Percentiles rank a stretch among this genome's conserved stretches.
phyloP scores from a whole-genome alignment of 2,329 filamentous ascomycete species.

The Venturia effusa region DNA sequence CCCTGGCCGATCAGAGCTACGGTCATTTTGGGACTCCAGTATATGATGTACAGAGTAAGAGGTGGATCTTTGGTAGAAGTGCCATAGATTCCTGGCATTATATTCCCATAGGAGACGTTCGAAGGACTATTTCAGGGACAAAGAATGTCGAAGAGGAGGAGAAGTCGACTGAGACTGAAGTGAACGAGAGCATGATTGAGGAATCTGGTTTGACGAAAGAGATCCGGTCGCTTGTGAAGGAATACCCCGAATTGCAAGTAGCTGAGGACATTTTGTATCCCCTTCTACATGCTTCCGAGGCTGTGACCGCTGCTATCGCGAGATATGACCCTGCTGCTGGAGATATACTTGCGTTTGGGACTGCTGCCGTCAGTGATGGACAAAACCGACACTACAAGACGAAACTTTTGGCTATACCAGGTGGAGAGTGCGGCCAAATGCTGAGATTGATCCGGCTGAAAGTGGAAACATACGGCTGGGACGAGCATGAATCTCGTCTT shows the following conservation, averaged over 20 bases:
- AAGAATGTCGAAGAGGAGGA: not conserved
- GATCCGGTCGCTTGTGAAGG: not conserved
- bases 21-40: constrained; percentile 9
- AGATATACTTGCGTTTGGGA: constrained; percentile 45
- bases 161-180: not conserved
- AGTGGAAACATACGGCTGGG: constrained; percentile 17
- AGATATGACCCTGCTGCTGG: constrained; percentile 31
- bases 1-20: not conserved
- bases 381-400: not conserved
- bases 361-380: constrained; percentile 29
- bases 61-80: constrained; percentile 4
- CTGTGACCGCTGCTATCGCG: not conserved
- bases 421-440: constrained; percentile 48
- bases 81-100: not conserved
- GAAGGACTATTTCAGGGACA: not conserved
- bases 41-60: not conserved
- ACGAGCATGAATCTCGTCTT: constrained; percentile 26
- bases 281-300: not conserved
- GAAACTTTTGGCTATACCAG: constrained; percentile 24
- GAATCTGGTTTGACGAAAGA: not conserved
- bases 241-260: constrained; percentile 4
- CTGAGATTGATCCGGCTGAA: constrained; percentile 41
- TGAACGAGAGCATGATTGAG: not conserved
- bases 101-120: not conserved
- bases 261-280: not conserved